Conservation (phyloP, 805 yeast species). For the Brettanomyces bruxellensis region DNA sequence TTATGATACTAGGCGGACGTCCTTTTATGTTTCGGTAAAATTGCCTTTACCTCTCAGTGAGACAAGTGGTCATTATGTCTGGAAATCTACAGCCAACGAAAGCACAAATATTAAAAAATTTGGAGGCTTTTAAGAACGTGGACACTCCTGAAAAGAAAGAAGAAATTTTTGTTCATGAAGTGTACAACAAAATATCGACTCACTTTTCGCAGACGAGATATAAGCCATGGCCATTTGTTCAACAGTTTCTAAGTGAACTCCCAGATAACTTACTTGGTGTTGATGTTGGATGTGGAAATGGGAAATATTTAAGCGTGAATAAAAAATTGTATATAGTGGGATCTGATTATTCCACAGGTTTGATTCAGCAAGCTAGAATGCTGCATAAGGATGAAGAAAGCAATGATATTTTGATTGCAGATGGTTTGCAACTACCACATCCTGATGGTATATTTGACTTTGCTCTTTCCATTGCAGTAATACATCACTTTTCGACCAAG, state of each 20-base stretch:
- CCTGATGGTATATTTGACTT: constrained; percentile 46
- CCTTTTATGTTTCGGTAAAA: too few relatives aligned
- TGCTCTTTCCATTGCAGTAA: constrained; percentile 91
- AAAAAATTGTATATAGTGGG: constrained; percentile 64
- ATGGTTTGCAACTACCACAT: constrained; percentile 65
- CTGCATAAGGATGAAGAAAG: constrained; percentile 17
- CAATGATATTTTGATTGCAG: constrained; percentile 65
- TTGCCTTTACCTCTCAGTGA: not conserved
- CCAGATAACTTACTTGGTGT: constrained; percentile 59
- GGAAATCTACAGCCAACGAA: constrained; percentile 20
- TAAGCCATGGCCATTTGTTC: constrained; percentile 97
- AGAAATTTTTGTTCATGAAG: constrained; percentile 75
- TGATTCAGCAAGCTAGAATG: constrained; percentile 53
- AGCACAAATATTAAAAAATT: constrained; percentile 21
- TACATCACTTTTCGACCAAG: constrained; percentile 88
- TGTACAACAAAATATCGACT: constrained; percentile 83
- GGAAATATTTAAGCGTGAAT: constrained; percentile 77
- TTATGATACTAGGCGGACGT: too few relatives aligned
- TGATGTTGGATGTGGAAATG: constrained; percentile 97
- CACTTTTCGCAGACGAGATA: constrained; percentile 93
- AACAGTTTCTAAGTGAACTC: constrained; percentile 46
- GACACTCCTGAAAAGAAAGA: constrained; percentile 52
- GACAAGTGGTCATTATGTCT: not conserved
- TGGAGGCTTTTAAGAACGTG: constrained; percentile 19
- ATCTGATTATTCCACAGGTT: constrained; percentile 61